A percentile compares a stretch with the other conserved stretches of the same genome.
phyloP scores from a whole-genome alignment of 495 filamentous ascomycete species.

The Tricharina praecox region DNA sequence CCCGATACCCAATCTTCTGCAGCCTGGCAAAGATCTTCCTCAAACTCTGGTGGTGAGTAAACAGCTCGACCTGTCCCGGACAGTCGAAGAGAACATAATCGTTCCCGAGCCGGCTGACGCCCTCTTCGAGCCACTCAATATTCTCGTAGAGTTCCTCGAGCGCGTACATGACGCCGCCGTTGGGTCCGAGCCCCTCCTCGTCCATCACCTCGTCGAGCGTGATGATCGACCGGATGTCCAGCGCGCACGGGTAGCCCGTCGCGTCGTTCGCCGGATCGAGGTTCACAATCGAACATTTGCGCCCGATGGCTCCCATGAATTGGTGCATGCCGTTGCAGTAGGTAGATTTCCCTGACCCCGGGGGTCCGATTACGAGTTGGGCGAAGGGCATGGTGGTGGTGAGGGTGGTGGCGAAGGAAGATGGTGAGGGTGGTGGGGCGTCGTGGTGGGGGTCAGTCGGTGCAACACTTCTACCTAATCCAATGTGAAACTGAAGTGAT shows the following conservation, averaged over 20 bases:
- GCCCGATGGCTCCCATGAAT: slow-evolving; percentile 84
- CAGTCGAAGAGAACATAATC: slow-evolving; percentile 95
- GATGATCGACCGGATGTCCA: slow-evolving; percentile 79
- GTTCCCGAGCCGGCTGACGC: slow-evolving; percentile 58
- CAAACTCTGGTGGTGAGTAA: slow-evolving; percentile 80
- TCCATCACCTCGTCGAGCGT: slow-evolving; percentile 88
- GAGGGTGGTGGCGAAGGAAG: neutral
- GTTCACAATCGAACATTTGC: slow-evolving; percentile 88
- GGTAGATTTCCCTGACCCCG: slow-evolving; percentile 88
- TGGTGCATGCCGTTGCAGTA: slow-evolving; percentile 98
- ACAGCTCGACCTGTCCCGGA: slow-evolving; percentile 90
- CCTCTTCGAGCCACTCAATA: slow-evolving; percentile 71
- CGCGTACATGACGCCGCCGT: slow-evolving; percentile 81
- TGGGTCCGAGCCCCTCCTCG: slow-evolving; percentile 79
- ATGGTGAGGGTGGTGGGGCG: neutral
- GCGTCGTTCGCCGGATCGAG: slow-evolving; percentile 92
- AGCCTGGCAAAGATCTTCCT: slow-evolving; percentile 78
- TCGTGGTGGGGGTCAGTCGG: neutral
- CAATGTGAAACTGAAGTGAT: too few species aligned
- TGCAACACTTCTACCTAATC: slow-evolving; percentile 19
- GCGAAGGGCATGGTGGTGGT: neutral
- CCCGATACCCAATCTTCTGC: slow-evolving; percentile 83
- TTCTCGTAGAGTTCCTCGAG: slow-evolving; percentile 90
- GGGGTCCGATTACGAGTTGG: slow-evolving; percentile 79
- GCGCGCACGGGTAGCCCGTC: slow-evolving; percentile 59